Conservation (phyloP, 148 eudicot genomes). For the Vaccinium vitisidaea region DNA sequence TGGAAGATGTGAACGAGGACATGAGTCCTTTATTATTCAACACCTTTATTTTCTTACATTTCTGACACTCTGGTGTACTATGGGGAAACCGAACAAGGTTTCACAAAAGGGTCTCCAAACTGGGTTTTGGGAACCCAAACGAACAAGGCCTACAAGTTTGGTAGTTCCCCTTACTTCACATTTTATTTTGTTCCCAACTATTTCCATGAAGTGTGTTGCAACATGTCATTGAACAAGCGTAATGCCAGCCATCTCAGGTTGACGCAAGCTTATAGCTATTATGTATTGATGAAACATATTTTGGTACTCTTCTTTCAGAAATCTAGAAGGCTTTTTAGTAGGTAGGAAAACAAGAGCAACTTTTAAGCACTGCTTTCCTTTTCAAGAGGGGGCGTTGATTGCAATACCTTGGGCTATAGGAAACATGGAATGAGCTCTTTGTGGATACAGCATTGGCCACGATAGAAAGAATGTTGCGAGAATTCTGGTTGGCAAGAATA, state of each 20-base stretch:
- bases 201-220: background rate
- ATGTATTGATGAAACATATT: background rate
- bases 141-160: background rate
- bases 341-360: background rate
- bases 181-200: background rate
- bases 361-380: background rate
- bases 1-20: too few species aligned
- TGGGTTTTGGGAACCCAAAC: too few species aligned
- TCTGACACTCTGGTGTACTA: too few species aligned
- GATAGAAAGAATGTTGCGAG: conserved; percentile 51
- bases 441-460: conserved; percentile 66
- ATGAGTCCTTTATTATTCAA: too few species aligned
- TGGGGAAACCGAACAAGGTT: too few species aligned
- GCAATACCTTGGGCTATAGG: conserved; percentile 78
- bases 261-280: background rate
- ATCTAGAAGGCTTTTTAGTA: conserved; percentile 8
- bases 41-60: too few species aligned
- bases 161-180: background rate
- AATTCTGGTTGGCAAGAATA: conserved; percentile 49
- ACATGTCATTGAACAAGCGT: background rate
- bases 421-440: conserved; percentile 59
- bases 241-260: background rate
- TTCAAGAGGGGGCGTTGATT: background rate
- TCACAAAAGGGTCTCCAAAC: too few species aligned
- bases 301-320: background rate